phyloP scores from a whole-genome alignment of 1,284 basidiomycete genomes.

The Leccinum solheimii region DNA sequence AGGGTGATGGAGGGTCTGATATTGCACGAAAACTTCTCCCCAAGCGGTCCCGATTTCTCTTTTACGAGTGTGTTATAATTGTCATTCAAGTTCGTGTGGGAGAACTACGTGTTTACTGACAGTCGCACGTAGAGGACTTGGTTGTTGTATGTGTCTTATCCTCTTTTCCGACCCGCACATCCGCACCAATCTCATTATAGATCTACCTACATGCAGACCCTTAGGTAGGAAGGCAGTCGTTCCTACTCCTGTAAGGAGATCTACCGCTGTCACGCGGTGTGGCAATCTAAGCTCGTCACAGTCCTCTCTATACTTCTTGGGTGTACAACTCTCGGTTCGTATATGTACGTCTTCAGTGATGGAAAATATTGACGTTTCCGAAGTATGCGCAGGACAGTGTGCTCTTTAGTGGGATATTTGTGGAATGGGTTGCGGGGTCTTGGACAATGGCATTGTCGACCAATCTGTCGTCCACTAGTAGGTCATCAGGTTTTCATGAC shows the following conservation, averaged over 20 bases:
- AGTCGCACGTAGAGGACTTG: neutral
- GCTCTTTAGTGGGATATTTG: neutral
- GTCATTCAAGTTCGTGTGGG: neutral
- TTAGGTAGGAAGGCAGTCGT: no score
- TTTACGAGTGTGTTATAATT: neutral
- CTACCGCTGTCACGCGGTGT: neutral
- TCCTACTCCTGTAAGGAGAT: neutral
- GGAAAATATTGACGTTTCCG: neutral
- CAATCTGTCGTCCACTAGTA: neutral
- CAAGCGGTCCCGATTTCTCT: neutral
- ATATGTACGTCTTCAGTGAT: neutral
- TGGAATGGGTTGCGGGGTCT: neutral
- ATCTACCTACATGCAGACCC: neutral
- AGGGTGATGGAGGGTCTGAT: neutral
- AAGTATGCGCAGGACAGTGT: neutral
- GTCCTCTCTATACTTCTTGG: neutral
- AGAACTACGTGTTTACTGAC: neutral
- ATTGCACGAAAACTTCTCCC: neutral
- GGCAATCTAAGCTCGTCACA: neutral
- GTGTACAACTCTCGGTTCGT: neutral
- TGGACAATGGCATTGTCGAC: neutral
- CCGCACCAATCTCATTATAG: neutral
- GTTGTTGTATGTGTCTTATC: neutral
- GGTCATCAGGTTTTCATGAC: neutral
- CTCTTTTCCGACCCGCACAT: neutral